Evolutionary conservation across 2,329 filamentous ascomycete genomes (phyloP).

Genomic region (Endocalyx cinctus): DNA sequence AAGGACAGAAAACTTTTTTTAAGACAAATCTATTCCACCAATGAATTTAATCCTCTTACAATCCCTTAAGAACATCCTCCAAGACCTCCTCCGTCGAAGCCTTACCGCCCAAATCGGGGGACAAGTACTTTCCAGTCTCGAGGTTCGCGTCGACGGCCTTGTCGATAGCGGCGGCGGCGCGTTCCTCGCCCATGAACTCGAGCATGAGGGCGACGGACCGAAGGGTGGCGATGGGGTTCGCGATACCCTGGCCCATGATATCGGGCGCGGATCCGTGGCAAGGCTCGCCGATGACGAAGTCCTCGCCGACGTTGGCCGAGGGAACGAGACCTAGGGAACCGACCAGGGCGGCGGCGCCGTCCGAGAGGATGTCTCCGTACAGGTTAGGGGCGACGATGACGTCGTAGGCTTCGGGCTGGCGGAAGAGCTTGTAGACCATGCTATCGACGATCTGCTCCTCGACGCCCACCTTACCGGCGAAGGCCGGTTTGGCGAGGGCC

Average conservation of each 20-base stretch:
- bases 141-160: constrained; percentile 86
- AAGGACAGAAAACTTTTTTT: too few species aligned
- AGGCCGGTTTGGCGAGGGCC: constrained; percentile 64
- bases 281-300: constrained; percentile 94
- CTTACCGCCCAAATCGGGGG: constrained; percentile 84
- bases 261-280: constrained; percentile 96
- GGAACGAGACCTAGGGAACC: constrained; percentile 90
- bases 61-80: constrained; percentile 75
- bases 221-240: constrained; percentile 94
- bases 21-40: too few species aligned
- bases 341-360: constrained; percentile 90
- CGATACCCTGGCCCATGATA: constrained; percentile 87
- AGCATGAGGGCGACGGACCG: constrained; percentile 91
- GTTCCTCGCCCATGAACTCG: constrained; percentile 85
- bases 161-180: constrained; percentile 85
- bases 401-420: constrained; percentile 90
- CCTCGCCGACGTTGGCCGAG: constrained; percentile 89
- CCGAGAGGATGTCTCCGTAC: constrained; percentile 94
- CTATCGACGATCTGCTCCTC: constrained; percentile 99
- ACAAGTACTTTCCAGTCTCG: constrained; percentile 75
- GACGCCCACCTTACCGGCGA: constrained; percentile 56
- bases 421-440: constrained; percentile 99
- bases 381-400: constrained; percentile 97
- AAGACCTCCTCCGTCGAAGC: constrained; percentile 84
- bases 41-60: too few species aligned